Base-by-base conservation (phyloP, 2,329 filamentous ascomycete species). In the Diplodia sapinea region DNA sequence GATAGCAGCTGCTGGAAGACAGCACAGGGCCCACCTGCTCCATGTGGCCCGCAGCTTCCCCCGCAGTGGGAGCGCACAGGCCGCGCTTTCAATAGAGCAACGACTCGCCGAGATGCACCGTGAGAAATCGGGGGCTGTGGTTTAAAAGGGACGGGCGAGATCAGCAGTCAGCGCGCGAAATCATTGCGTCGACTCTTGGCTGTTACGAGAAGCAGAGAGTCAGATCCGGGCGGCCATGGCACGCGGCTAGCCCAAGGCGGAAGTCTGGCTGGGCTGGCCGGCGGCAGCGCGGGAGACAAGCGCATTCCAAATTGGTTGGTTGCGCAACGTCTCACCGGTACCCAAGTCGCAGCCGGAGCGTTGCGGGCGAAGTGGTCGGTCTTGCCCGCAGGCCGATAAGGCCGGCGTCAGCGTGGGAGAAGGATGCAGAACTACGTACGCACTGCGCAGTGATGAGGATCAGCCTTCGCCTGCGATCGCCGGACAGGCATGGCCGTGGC, bases 301-400 rank as follows among this genome's bases (percentile, higher is more conserved):
- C 43, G 29, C 57, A 50, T 13, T 36, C 12, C 47, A 36, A 51
- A 38, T 51, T 40, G n/a, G 38, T 26, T 49, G 56, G 56, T 17
- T 61, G 57, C 57, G 57, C 57, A 49, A 61, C 57, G 57, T 49
- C 57, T 61, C 40, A 61, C 57, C 57, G 57, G 57, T 50, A 49
- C 17, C 13, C 31, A 20, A 56, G 23, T 20, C 9, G 20, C 38
- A 29, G 55, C 55, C 55, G 55, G 55, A 43, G 20, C 15, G 17
- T 15, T 47, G 56, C 20, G 56, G 56, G 56, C 56, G 56, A 1
- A 13, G 17, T n/a, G 57, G 57, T 23, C 20, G 26, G 40, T 13
- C 23, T 4, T 29, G 56, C 56, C 33, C 56, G 56, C 17, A 7
- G n/a, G 40, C 40, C 23, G 57, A 50, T 62, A 62, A 50, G 59